Percentiles rank a stretch among this genome's conserved stretches.
Conservation (phyloP, 495 filamentous ascomycete genomes). For the Penicillium desertorum region DNA sequence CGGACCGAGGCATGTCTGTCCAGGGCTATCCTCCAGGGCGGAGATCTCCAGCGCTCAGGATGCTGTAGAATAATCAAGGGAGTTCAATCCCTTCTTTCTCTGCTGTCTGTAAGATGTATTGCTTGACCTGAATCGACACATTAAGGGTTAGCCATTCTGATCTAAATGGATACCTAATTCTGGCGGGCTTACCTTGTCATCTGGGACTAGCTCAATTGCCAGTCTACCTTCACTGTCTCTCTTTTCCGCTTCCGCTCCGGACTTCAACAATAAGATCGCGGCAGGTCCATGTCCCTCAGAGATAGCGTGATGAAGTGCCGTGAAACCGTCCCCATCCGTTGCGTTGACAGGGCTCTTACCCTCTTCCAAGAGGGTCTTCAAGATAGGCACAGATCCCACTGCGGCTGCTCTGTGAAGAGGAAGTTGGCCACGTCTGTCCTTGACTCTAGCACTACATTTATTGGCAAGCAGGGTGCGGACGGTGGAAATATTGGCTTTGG, state of each 20-base stretch:
- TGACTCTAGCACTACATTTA: slow-evolving; percentile 77
- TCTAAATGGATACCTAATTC: not conserved
- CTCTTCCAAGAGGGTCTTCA: slow-evolving; percentile 75
- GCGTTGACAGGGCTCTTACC: slow-evolving; percentile 79
- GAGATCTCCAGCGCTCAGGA: too few relatives aligned
- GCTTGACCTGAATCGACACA: slow-evolving; percentile 53
- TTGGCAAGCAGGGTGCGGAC: slow-evolving; percentile 73
- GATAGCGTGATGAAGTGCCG: slow-evolving; percentile 89
- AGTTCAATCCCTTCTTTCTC: slow-evolving; percentile 84
- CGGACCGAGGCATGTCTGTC: slow-evolving; percentile 1
- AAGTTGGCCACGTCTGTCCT: slow-evolving; percentile 83
- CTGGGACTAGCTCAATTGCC: slow-evolving; percentile 81
- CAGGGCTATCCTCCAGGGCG: too few relatives aligned
- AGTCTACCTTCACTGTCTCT: slow-evolving; percentile 68
- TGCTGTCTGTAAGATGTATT: slow-evolving; percentile 75
- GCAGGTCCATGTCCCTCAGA: slow-evolving; percentile 93
- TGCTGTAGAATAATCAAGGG: slow-evolving; percentile 17
- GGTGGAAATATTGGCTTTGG: slow-evolving; percentile 79
- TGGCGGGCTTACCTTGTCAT: slow-evolving; percentile 58
- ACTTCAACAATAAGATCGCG: slow-evolving; percentile 76
- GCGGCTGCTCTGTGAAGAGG: slow-evolving; percentile 90
- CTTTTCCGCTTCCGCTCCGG: slow-evolving; percentile 80
- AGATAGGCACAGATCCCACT: slow-evolving; percentile 80
- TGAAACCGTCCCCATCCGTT: slow-evolving; percentile 79
- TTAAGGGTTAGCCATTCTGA: slow-evolving; percentile 6